Conservation (phyloP, 2,329 filamentous ascomycete genomes). For the Aureobasidium musti region DNA sequence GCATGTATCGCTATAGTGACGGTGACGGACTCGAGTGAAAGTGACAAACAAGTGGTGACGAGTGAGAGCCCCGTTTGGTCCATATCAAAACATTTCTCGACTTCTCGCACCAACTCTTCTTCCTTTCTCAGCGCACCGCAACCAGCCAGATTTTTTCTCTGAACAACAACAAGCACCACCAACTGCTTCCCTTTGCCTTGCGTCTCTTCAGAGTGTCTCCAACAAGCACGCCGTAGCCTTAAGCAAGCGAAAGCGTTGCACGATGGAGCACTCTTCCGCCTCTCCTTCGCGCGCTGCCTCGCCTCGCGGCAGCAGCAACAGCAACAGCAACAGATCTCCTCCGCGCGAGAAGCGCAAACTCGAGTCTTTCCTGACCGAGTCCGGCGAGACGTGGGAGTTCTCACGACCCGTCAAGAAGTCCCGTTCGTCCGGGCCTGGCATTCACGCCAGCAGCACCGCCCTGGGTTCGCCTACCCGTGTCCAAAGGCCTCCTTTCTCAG, state of each 20-base stretch:
- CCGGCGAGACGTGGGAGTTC: slow-evolving; percentile 22
- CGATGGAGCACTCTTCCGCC: slow-evolving; percentile 20
- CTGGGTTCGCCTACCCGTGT: slow-evolving; percentile 11
- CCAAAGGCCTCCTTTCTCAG: slow-evolving; percentile 13
- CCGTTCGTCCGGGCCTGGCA: slow-evolving; percentile 19
- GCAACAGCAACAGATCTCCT: slow-evolving; percentile 9
- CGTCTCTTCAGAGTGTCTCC: not conserved
- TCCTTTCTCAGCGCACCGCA: slow-evolving; percentile 15
- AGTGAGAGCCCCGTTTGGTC: not conserved
- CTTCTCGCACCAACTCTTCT: slow-evolving; percentile 3
- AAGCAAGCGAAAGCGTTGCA: slow-evolving; percentile 26
- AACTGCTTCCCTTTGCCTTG: slow-evolving; percentile 17
- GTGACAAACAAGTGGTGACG: not conserved
- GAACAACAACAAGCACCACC: slow-evolving; percentile 18
- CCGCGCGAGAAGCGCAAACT: slow-evolving; percentile 23
- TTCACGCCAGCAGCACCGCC: slow-evolving; percentile 9
- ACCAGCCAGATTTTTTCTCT: slow-evolving; percentile 8
- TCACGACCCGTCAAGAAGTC: slow-evolving; percentile 21
- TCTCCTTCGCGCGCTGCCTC: slow-evolving; percentile 16
- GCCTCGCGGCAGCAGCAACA: slow-evolving; percentile 20
- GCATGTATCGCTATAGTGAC: not conserved
- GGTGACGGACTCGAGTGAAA: not conserved
- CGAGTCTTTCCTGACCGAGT: slow-evolving; percentile 11
- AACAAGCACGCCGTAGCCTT: slow-evolving; percentile 25
- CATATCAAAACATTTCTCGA: slow-evolving; percentile 16